A percentile compares a stretch with the other conserved stretches of the same genome.
These are phyloP conservation scores for Fusarium chaquense DNA, from an alignment of 2,329 filamentous ascomycete species.

Conservation along the genomic window DNA sequence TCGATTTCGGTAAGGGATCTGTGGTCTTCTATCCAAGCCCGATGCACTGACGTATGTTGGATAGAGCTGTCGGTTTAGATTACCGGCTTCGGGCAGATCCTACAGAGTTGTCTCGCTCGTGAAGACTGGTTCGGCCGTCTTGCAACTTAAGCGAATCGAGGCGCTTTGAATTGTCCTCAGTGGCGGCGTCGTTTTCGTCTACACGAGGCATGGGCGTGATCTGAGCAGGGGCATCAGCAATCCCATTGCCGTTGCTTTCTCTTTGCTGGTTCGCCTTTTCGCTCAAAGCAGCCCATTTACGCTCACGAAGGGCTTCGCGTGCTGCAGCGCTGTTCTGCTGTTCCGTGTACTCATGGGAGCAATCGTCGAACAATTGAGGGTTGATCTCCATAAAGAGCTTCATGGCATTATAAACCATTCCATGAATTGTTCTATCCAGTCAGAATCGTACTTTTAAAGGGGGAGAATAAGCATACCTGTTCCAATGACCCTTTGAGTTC, in stretches of 20 bases:
- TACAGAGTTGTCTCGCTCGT: slow-evolving; percentile 72
- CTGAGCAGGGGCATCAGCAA: slow-evolving; percentile 54
- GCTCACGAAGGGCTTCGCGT: slow-evolving; percentile 82
- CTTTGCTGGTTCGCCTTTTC: slow-evolving; percentile 82
- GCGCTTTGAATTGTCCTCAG: slow-evolving; percentile 86
- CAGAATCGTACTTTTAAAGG: neutral
- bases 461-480: slow-evolving; percentile 72
- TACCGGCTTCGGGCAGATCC: slow-evolving; percentile 66
- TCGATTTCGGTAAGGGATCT: slow-evolving; percentile 13
- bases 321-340: slow-evolving; percentile 92
- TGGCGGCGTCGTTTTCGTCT: slow-evolving; percentile 83
- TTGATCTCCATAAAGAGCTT: slow-evolving; percentile 99
- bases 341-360: slow-evolving; percentile 97
- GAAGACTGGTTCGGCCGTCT: slow-evolving; percentile 72
- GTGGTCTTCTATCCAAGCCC: slow-evolving; percentile 29
- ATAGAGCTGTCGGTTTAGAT: slow-evolving; percentile 44
- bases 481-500: slow-evolving; percentile 99
- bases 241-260: slow-evolving; percentile 49
- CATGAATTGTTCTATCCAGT: slow-evolving; percentile 86
- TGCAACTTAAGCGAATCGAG: slow-evolving; percentile 91
- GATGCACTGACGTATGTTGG: slow-evolving; percentile 16
- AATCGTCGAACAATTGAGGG: slow-evolving; percentile 97
- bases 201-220: slow-evolving; percentile 61
- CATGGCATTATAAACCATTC: slow-evolving; percentile 99
- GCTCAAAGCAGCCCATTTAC: slow-evolving; percentile 88